These are phyloP conservation scores for Stygiomarasmius scandens DNA, from an alignment of 1,284 basidiomycete genomes.

Conservation along the genomic window DNA sequence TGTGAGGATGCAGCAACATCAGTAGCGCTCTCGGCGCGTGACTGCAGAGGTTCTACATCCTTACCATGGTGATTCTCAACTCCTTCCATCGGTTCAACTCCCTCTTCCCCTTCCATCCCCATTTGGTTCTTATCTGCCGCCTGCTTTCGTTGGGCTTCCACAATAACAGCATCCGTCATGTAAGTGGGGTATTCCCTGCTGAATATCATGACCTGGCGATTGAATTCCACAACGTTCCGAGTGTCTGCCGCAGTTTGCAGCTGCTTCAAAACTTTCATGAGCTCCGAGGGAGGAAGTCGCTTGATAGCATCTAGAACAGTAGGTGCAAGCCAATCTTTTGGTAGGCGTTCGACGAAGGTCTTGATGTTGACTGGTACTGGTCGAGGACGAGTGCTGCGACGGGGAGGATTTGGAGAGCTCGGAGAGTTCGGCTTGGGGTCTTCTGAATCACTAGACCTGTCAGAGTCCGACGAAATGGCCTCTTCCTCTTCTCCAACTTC, in stretches of 20 bases:
- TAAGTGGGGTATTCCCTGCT: neutral
- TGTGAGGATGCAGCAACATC: too few relatives aligned
- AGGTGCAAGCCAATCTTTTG: neutral
- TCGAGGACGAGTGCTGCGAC: neutral
- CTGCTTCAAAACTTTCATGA: neutral
- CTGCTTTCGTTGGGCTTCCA: too few relatives aligned
- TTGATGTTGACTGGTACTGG: neutral
- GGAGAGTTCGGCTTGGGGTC: neutral
- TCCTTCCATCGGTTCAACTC: too few relatives aligned
- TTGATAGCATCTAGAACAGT: neutral
- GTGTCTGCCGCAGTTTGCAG: neutral
- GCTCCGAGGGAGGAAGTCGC: neutral
- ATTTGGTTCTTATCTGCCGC: neutral
- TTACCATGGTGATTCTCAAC: neutral
- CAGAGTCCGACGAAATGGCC: too few relatives aligned
- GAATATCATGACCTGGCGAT: neutral
- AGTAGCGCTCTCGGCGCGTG: too few relatives aligned
- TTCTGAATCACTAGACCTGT: too few relatives aligned
- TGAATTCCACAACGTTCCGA: neutral
- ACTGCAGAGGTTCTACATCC: too few relatives aligned
- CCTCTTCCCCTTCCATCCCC: too few relatives aligned
- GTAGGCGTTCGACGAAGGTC: neutral
- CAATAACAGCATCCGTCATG: neutral
- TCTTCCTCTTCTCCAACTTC: too few relatives aligned
- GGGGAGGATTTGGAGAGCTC: neutral